A percentile compares a stretch with the other conserved stretches of the same genome.
These are phyloP conservation scores for Arachnomyces sp. DNA, from an alignment of 2,329 filamentous ascomycete species.

Conservation along the genomic window DNA sequence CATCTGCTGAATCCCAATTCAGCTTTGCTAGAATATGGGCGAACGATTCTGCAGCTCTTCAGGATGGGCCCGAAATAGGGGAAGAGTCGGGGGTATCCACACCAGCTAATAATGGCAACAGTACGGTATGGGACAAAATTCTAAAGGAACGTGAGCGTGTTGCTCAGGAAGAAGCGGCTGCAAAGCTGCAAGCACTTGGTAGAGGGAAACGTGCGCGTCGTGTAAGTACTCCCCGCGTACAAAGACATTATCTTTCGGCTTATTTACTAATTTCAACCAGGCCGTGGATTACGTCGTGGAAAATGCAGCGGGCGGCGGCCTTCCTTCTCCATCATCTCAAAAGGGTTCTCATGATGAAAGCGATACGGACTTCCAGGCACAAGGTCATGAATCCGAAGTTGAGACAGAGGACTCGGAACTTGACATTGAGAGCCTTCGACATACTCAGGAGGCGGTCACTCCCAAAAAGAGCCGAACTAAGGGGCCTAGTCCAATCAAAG, in stretches of 20 bases:
- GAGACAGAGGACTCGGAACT: slow-evolving; percentile 22
- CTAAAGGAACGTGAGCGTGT: slow-evolving; percentile 72
- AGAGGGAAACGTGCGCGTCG: slow-evolving; percentile 70
- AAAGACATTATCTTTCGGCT: slow-evolving; percentile 10
- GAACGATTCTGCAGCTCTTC: slow-evolving; percentile 64
- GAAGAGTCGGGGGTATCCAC: slow-evolving; percentile 45
- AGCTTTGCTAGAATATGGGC: slow-evolving; percentile 88
- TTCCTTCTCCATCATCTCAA: slow-evolving; percentile 8
- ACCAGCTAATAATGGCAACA: slow-evolving; percentile 39
- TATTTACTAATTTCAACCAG: slow-evolving; percentile 18
- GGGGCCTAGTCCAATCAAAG: slow-evolving; percentile 11
- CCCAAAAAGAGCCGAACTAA: slow-evolving; percentile 13
- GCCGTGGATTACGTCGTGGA: slow-evolving; percentile 41
- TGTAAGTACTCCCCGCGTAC: slow-evolving; percentile 33
- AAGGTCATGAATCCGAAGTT: slow-evolving; percentile 17
- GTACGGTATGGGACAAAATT: slow-evolving; percentile 83
- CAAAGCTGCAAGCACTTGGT: slow-evolving; percentile 67
- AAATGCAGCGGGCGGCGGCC: slow-evolving; percentile 21
- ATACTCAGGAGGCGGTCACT: slow-evolving; percentile 13
- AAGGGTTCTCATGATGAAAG: slow-evolving; percentile 5
- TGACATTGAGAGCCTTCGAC: slow-evolving; percentile 10
- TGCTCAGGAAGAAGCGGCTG: slow-evolving; percentile 64
- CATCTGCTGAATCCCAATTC: slow-evolving; percentile 70
- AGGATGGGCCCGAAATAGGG: slow-evolving; percentile 47
- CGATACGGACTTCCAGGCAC: slow-evolving; percentile 9